Conservation (phyloP, 2,329 filamentous ascomycete genomes). For the Venturia nashicola region DNA sequence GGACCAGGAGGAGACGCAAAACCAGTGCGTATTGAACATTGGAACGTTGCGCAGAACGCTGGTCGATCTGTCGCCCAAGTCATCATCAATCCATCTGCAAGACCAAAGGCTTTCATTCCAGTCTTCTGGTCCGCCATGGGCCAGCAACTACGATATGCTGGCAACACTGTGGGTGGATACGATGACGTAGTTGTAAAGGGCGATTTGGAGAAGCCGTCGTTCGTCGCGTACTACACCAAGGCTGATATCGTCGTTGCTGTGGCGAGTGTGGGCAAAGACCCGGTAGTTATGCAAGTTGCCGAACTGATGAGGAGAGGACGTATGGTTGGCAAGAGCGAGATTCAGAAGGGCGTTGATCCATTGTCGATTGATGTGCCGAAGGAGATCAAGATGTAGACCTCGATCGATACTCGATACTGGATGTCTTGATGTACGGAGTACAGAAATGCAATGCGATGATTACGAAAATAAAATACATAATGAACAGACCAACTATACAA, state of each 20-base stretch:
- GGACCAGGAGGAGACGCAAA: slow-evolving; percentile 71
- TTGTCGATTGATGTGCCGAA: slow-evolving; percentile 14
- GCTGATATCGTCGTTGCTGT: slow-evolving; percentile 82
- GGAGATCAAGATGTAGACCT: background rate
- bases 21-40: slow-evolving; percentile 82
- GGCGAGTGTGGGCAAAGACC: slow-evolving; percentile 82
- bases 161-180: slow-evolving; percentile 61
- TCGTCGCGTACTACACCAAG: slow-evolving; percentile 79
- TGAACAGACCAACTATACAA: background rate
- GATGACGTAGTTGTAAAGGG: slow-evolving; percentile 78
- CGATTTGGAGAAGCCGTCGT: slow-evolving; percentile 59
- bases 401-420: too few species aligned
- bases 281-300: slow-evolving; percentile 67
- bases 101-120: slow-evolving; percentile 67
- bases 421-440: background rate
- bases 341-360: slow-evolving; percentile 48
- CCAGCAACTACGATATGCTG: slow-evolving; percentile 83
- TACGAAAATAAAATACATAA: background rate
- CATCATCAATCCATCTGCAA: slow-evolving; percentile 54
- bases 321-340: slow-evolving; percentile 72
- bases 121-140: slow-evolving; percentile 96
- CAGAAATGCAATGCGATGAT: background rate
- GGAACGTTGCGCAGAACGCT: slow-evolving; percentile 93
- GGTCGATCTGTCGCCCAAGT: slow-evolving; percentile 68
- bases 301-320: slow-evolving; percentile 73